Percentiles rank a stretch among this genome's conserved stretches.
Conservation (phyloP, 345 rosid genomes). For the Eutrema yunnanense region DNA sequence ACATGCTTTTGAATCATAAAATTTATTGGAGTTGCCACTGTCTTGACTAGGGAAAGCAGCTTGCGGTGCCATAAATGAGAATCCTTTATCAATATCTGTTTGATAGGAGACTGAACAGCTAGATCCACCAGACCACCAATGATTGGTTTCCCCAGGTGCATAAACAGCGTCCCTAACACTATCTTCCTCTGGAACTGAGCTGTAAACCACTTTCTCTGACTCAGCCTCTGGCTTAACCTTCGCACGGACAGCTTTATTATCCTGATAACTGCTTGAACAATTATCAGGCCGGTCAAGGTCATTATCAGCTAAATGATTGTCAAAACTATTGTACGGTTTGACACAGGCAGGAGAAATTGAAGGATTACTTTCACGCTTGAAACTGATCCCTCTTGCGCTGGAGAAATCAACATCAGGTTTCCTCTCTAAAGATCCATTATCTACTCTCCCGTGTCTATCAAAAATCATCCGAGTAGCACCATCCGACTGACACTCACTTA, state of each 20-base stretch:
- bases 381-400: conserved; percentile 28
- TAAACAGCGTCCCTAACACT: conserved; percentile 22
- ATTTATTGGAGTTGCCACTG: conserved; percentile 18
- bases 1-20: conserved; percentile 28
- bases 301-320: conserved; percentile 23
- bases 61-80: conserved; percentile 21
- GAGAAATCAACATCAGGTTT: conserved; percentile 28
- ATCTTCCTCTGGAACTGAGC: conserved; percentile 28
- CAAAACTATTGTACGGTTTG: conserved; percentile 25
- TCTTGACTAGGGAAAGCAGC: conserved; percentile 25
- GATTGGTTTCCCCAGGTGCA: conserved; percentile 32
- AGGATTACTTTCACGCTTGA: conserved; percentile 32
- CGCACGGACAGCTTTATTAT: neutral
- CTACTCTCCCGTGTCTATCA: conserved; percentile 28
- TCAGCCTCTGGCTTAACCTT: conserved; percentile 32
- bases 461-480: conserved; percentile 33
- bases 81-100: conserved; percentile 24
- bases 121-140: conserved; percentile 25
- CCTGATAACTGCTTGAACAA: conserved; percentile 20
- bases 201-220: conserved; percentile 22
- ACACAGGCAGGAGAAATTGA: conserved; percentile 27
- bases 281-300: conserved; percentile 24
- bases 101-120: conserved; percentile 18
- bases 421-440: conserved; percentile 32
- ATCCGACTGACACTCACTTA: conserved; percentile 34